A percentile compares a stretch with the other conserved stretches of the same genome.
Evolutionary conservation across 345 rosid species (phyloP).

Genomic region (Camelina sativa): DNA sequence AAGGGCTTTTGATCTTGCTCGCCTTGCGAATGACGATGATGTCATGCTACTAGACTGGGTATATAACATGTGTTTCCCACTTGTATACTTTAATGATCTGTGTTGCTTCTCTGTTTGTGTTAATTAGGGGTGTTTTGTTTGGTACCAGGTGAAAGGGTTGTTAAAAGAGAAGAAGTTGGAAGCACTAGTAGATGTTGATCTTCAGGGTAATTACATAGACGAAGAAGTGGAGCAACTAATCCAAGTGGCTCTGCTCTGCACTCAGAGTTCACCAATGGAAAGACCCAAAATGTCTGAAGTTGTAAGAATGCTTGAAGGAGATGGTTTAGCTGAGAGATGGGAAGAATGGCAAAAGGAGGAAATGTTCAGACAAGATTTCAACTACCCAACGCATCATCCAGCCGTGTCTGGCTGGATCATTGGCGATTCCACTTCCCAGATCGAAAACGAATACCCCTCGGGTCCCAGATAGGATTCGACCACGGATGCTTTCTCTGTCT

Average conservation of each 20-base stretch:
- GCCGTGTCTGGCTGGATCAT: conserved; percentile 39
- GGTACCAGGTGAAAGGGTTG: conserved; percentile 85
- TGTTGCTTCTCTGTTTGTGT: conserved; percentile 22
- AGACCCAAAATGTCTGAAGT: conserved; percentile 97
- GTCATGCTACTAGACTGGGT: conserved; percentile 98
- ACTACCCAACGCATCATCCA: conserved; percentile 37
- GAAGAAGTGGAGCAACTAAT: conserved; percentile 88
- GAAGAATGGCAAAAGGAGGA: conserved; percentile 98
- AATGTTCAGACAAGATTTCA: conserved; percentile 45
- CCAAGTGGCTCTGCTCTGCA: conserved; percentile 95
- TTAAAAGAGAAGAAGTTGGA: conserved; percentile 81
- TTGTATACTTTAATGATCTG: conserved; percentile 10
- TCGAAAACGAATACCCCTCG: conserved; percentile 44
- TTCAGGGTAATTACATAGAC: conserved; percentile 66
- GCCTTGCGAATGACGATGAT: conserved; percentile 93
- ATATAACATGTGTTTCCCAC: conserved; percentile 25
- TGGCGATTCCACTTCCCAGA: conserved; percentile 45
- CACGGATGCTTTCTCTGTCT: conserved; percentile 18
- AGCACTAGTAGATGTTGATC: conserved; percentile 73
- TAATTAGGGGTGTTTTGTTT: conserved; percentile 2
- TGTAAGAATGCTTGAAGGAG: conserved; percentile 98
- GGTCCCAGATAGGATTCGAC: conserved; percentile 44
- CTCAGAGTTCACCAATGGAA: conserved; percentile 84
- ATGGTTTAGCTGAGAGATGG: conserved; percentile 98
- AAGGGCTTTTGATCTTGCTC: conserved; percentile 91